Conservation (phyloP, 2,329 filamentous ascomycete genomes). For the Neophaeococcomyces aloes region DNA sequence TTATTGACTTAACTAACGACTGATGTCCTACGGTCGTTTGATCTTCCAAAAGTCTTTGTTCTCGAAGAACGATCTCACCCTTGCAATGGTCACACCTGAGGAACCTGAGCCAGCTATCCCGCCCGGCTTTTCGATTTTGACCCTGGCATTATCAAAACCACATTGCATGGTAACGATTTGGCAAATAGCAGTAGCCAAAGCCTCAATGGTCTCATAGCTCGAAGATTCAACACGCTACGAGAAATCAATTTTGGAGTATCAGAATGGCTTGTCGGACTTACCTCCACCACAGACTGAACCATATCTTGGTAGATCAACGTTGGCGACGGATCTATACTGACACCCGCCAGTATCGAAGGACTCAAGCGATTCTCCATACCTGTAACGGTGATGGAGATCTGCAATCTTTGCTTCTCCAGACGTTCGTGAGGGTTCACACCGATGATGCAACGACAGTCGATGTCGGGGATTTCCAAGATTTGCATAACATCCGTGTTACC, state of each 20-base stretch:
- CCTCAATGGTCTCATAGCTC: constrained; percentile 41
- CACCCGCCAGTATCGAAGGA: constrained; percentile 7
- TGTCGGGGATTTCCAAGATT: constrained; percentile 33
- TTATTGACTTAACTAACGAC: constrained; percentile 18
- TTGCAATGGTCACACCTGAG: constrained; percentile 40
- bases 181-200: constrained; percentile 39
- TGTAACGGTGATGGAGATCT: constrained; percentile 29
- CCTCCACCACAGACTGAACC: constrained; percentile 31
- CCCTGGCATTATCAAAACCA: constrained; percentile 36
- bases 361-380: constrained; percentile 12
- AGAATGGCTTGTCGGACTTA: constrained; percentile 17
- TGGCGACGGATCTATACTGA: constrained; percentile 4
- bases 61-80: constrained; percentile 36
- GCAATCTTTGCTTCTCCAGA: constrained; percentile 40
- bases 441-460: constrained; percentile 38
- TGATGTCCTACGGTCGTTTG: constrained; percentile 16
- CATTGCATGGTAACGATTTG: constrained; percentile 37
- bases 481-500: constrained; percentile 16
- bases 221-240: constrained; percentile 36
- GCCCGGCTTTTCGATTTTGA: constrained; percentile 41
- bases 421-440: constrained; percentile 45
- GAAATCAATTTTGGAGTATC: constrained; percentile 9
- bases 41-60: constrained; percentile 24
- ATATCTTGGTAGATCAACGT: constrained; percentile 28
- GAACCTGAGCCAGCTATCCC: constrained; percentile 40